A percentile compares a stretch with the other conserved stretches of the same genome.
Evolutionary conservation across 306 rosid genomes (phyloP).

Genomic region (Abrus pulchellus): DNA sequence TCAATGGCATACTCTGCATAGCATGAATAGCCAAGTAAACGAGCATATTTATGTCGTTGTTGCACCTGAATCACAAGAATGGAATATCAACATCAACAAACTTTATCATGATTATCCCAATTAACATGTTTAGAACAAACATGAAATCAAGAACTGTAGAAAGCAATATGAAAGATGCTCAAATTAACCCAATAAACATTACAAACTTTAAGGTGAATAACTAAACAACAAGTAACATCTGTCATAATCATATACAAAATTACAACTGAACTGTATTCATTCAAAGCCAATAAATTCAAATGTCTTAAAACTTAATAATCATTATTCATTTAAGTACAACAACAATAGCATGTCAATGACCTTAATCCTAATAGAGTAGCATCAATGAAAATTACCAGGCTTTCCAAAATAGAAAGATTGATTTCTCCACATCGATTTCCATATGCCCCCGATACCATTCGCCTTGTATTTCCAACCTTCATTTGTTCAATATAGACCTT

Average conservation of each 20-base stretch:
- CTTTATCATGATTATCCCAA: slow-evolving; percentile 28
- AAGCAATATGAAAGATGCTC: slow-evolving; percentile 31
- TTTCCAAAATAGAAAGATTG: slow-evolving; percentile 81
- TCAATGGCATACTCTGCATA: slow-evolving; percentile 86
- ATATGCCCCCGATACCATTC: slow-evolving; percentile 76
- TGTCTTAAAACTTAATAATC: slow-evolving; percentile 36
- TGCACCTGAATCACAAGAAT: slow-evolving; percentile 73
- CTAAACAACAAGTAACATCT: slow-evolving; percentile 15
- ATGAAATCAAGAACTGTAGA: slow-evolving; percentile 29
- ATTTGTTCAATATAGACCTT: slow-evolving; percentile 51
- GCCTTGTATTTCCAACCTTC: slow-evolving; percentile 93
- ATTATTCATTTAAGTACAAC: slow-evolving; percentile 37
- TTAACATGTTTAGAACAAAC: slow-evolving; percentile 28
- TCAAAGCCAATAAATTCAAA: slow-evolving; percentile 34
- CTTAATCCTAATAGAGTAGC: not conserved
- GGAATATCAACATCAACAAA: slow-evolving; percentile 32
- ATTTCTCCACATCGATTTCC: slow-evolving; percentile 90
- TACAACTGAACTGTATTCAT: slow-evolving; percentile 34
- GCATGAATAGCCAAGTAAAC: slow-evolving; percentile 87
- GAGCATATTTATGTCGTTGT: slow-evolving; percentile 88
- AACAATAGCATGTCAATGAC: slow-evolving; percentile 32
- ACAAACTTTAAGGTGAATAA: slow-evolving; percentile 32
- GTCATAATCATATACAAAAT: slow-evolving; percentile 12
- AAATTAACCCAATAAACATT: slow-evolving; percentile 13
- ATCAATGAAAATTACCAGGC: slow-evolving; percentile 72